Evolutionary conservation across 1,284 basidiomycete species (phyloP).

Genomic region (Austropuccinia psidii): DNA sequence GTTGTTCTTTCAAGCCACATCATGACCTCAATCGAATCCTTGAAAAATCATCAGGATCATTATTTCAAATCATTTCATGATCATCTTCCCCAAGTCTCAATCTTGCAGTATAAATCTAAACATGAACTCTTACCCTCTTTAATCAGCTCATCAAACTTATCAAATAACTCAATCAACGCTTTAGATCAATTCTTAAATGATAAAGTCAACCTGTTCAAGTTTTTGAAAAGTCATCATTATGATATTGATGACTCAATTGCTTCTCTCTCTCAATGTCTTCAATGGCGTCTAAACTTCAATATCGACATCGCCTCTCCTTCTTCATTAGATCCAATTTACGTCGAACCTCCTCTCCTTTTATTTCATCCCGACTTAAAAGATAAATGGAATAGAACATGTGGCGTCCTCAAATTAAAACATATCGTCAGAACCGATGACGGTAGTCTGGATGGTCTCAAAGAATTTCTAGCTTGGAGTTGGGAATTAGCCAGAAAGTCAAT

Average conservation of each 20-base stretch:
- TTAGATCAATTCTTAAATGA: constrained; percentile 2
- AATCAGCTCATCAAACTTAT: neutral
- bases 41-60: neutral
- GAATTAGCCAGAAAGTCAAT: constrained; percentile 44
- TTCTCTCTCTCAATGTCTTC: constrained; percentile 40
- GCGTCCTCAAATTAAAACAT: constrained; percentile 43
- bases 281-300: constrained; percentile 44
- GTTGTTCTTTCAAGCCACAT: no score
- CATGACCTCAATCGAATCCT: constrained; percentile 2
- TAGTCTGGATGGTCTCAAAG: constrained; percentile 43
- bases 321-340: constrained; percentile 44
- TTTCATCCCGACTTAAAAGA: constrained; percentile 44
- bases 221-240: constrained; percentile 41
- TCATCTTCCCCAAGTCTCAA: neutral
- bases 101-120: neutral
- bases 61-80: neutral
- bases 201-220: constrained; percentile 41
- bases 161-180: neutral
- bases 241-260: constrained; percentile 38
- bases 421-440: constrained; percentile 42
- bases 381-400: constrained; percentile 43
- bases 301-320: constrained; percentile 41
- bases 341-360: constrained; percentile 45
- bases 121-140: constrained; percentile 8
- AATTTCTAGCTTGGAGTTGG: constrained; percentile 45